phyloP scores from a whole-genome alignment of 805 yeast genomes.

The Yarrowia sp. region DNA sequence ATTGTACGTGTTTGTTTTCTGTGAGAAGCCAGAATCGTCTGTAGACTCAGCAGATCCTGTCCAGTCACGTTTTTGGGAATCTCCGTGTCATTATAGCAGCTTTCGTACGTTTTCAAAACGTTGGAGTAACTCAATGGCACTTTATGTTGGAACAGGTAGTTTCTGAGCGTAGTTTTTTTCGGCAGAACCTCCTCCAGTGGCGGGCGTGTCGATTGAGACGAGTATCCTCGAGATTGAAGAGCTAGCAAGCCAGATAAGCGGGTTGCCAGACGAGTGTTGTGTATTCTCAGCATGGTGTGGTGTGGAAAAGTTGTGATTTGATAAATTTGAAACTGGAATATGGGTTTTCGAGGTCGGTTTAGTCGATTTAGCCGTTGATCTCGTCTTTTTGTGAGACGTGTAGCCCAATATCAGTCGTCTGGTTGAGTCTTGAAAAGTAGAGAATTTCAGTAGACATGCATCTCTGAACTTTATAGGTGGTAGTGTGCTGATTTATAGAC shows the following conservation, averaged over 20 bases:
- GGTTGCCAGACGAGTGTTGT: neutral
- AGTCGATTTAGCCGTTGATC: neutral
- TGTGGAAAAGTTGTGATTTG: neutral
- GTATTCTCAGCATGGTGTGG: neutral
- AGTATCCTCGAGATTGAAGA: neutral
- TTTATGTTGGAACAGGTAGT: slow-evolving; percentile 33
- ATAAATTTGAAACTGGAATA: neutral
- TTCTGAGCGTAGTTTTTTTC: slow-evolving; percentile 31
- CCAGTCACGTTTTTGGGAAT: slow-evolving; percentile 51
- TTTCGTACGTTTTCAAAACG: slow-evolving; percentile 30
- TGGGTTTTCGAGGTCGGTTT: neutral
- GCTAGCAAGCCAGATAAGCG: neutral
- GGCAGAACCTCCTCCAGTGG: slow-evolving; percentile 20
- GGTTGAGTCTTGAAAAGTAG: neutral
- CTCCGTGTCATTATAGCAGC: slow-evolving; percentile 31
- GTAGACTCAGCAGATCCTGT: slow-evolving; percentile 64
- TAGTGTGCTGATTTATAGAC: too few species aligned
- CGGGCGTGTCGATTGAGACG: neutral
- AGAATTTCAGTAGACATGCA: neutral
- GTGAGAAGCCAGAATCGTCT: slow-evolving; percentile 60
- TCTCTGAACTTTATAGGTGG: neutral
- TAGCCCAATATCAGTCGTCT: neutral
- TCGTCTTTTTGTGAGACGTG: neutral
- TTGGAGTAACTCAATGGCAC: slow-evolving; percentile 34
- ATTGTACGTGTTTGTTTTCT: slow-evolving; percentile 59